Percentiles rank a stretch among this genome's conserved stretches.
Conservation (phyloP, 2,329 filamentous ascomycete genomes). For the Fusarium sublunatum region DNA sequence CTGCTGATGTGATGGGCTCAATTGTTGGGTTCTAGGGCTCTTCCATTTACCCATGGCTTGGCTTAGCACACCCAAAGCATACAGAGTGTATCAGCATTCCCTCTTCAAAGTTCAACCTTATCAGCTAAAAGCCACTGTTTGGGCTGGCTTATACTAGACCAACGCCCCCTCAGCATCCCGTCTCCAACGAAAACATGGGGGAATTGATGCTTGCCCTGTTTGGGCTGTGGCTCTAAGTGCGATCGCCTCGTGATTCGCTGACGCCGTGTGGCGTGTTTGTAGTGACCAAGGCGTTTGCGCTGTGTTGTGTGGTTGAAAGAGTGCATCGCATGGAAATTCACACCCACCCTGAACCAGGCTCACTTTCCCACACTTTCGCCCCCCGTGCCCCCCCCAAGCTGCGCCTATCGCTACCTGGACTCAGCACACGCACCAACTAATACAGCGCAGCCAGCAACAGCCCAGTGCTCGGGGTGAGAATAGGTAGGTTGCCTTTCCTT, state of each 20-base stretch:
- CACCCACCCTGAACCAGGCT: constrained; percentile 21
- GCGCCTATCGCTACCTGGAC: constrained; percentile 36
- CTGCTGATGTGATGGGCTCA: constrained; percentile 1
- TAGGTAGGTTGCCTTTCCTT: background rate
- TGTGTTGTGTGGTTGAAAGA: background rate
- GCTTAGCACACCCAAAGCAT: constrained; percentile 10
- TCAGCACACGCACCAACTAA: constrained; percentile 28
- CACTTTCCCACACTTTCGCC: constrained; percentile 5
- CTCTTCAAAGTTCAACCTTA: constrained; percentile 33
- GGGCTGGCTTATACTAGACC: constrained; percentile 1
- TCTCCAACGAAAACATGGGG: constrained; percentile 25
- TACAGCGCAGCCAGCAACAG: background rate
- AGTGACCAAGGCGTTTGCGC: constrained; percentile 24
- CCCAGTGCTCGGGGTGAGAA: constrained; percentile 6
- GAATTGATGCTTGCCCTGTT: constrained; percentile 22
- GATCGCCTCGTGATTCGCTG: constrained; percentile 3
- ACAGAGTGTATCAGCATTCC: constrained; percentile 30
- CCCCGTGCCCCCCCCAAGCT: constrained; percentile 22
- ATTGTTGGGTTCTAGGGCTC: constrained; percentile 27
- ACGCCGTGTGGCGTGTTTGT: constrained; percentile 9
- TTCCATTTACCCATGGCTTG: constrained; percentile 16
- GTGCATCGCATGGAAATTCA: background rate
- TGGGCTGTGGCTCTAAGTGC: constrained; percentile 17
- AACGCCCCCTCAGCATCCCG: constrained; percentile 17
- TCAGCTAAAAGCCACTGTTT: constrained; percentile 30